Evolutionary conservation across 805 yeast species (phyloP), one percentile per base, ranked within the genome.

Genomic region (Barnettozyma populi): DNA sequence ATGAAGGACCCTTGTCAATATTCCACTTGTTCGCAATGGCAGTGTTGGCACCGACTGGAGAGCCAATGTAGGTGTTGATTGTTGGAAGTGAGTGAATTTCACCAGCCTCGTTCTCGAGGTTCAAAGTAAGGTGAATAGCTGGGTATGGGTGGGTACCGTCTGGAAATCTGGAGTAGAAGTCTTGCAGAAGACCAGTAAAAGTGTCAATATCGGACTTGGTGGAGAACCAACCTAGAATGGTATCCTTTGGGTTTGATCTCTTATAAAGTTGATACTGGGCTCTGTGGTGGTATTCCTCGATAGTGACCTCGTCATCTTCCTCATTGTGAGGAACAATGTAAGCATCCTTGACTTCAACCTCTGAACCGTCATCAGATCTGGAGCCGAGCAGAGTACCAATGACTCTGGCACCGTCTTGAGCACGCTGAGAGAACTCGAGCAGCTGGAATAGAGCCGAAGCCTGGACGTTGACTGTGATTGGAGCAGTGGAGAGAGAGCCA

Each of bases 161-260:
- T 16, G 74, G 67, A 48, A 86, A 84, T 58, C 82, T 81, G 36
- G 81, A 72, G 69, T 84, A 88, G 61, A 86, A 84, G 60, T 84
- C 92, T 64, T 88, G 95, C 59, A 88, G 81, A 54, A 86, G 74
- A 9, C 87, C 87, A 13, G 90, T 79, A 64, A 84, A 78, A 47
- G 79, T 74, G 67, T 86, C 90, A 53, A 87, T 76, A 54, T 71
- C 72, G 18, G 76, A 69, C 42, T 72, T 69, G 16, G 84, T 71
- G 44, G 84, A 82, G 64, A 86, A 89, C 96, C 96, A 89, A 47
- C 96, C 96, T 42, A 89, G 74, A 47, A 89, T 84, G 44, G 75
- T 74, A 54, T 82, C 85, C 62, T 84, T 85, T 48, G 94, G 92
- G 67, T 83, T 84, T 31, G 92, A 81, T 62, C 79, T 80, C 70